Conservation (phyloP, 257 asterid genomes). For the Agastache rugosa region DNA sequence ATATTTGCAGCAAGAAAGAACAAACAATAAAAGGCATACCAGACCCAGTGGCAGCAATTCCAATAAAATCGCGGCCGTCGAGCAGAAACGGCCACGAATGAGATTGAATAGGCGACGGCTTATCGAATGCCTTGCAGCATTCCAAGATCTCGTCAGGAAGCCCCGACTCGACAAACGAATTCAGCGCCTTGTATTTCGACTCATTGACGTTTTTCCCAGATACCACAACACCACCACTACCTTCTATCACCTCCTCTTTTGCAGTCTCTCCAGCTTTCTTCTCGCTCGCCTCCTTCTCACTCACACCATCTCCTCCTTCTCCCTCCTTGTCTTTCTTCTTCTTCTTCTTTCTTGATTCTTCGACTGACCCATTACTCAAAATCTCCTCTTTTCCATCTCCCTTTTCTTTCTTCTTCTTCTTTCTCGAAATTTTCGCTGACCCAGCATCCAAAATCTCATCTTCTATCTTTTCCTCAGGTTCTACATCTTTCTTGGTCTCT, state of each 20-base stretch:
- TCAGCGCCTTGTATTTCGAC: conserved; percentile 64
- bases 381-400: conserved; percentile 26
- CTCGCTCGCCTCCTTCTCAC: conserved; percentile 28
- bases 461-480: conserved; percentile 41
- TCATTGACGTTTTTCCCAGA: conserved; percentile 76
- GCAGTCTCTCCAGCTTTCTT: conserved; percentile 27
- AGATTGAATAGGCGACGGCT: conserved; percentile 95
- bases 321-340: conserved; percentile 38
- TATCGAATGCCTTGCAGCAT: conserved; percentile 82
- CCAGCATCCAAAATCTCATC: conserved; percentile 39
- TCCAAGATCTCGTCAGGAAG: conserved; percentile 69
- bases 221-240: conserved; percentile 60
- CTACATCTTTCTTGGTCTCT: conserved; percentile 46
- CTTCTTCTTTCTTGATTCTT: conserved; percentile 37
- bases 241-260: conserved; percentile 55
- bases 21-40: conserved; percentile 45
- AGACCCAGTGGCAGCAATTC: conserved; percentile 96
- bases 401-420: conserved; percentile 47
- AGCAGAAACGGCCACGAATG: conserved; percentile 96
- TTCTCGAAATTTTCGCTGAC: conserved; percentile 37
- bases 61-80: conserved; percentile 91
- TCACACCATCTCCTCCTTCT: conserved; percentile 31
- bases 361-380: background rate
- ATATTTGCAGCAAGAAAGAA: background rate
- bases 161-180: conserved; percentile 70